These are phyloP conservation scores for Euptelea pleiosperma DNA, from an alignment of 164 flowering plant genomes.

Conservation along the genomic window DNA sequence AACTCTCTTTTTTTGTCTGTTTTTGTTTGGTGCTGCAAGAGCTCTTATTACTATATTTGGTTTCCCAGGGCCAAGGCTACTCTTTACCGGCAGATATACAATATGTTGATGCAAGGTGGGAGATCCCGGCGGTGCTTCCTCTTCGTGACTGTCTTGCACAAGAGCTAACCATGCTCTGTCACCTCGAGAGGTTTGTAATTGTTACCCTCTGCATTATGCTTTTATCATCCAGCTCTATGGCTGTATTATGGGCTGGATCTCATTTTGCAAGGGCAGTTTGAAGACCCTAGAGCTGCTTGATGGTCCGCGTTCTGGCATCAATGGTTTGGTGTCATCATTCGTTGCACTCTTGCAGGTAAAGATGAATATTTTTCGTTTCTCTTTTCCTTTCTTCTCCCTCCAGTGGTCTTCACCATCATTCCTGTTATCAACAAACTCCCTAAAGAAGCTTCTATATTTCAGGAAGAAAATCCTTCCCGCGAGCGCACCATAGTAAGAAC, in stretches of 20 bases:
- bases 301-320: slow-evolving; percentile 55
- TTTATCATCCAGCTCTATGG: neutral
- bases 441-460: slow-evolving; percentile 19
- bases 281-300: slow-evolving; percentile 49
- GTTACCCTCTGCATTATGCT: neutral
- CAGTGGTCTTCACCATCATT: neutral
- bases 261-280: slow-evolving; percentile 60
- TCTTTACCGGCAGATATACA: slow-evolving; percentile 95
- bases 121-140: slow-evolving; percentile 81
- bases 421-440: neutral
- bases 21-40: too few relatives aligned
- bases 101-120: slow-evolving; percentile 94
- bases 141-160: slow-evolving; percentile 81
- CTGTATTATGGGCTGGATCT: slow-evolving; percentile 18
- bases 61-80: slow-evolving; percentile 88
- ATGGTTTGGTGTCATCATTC: slow-evolving; percentile 80
- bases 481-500: slow-evolving; percentile 88
- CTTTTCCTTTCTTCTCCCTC: neutral
- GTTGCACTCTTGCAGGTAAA: slow-evolving; percentile 71
- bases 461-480: slow-evolving; percentile 95
- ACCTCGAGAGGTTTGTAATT: slow-evolving; percentile 59
- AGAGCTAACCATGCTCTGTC: slow-evolving; percentile 76
- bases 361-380: neutral
- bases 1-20: too few relatives aligned
- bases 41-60: neutral